Percentiles rank a stretch among this genome's conserved stretches.
Evolutionary conservation across 2,329 filamentous ascomycete genomes (phyloP).

Genomic region (Monosporascus ibericus): DNA sequence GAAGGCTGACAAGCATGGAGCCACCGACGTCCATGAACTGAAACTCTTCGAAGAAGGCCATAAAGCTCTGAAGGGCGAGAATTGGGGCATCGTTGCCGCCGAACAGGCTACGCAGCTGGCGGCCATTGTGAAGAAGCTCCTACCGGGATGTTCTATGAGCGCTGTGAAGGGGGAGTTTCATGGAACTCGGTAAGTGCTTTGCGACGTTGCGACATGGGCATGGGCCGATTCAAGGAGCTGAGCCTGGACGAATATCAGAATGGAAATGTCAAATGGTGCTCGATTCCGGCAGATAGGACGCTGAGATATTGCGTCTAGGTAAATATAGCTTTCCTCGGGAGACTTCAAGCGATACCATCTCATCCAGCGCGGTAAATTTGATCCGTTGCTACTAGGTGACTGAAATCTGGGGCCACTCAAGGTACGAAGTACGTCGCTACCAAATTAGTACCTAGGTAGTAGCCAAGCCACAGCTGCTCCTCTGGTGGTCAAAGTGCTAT

Average conservation of each 20-base stretch:
- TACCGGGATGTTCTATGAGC: neutral
- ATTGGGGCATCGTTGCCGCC: slow-evolving; percentile 21
- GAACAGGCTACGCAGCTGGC: slow-evolving; percentile 18
- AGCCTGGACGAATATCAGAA: neutral
- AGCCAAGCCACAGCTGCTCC: neutral
- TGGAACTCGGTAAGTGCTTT: neutral
- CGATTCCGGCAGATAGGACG: neutral
- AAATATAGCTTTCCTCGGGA: no score
- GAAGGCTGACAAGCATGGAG: slow-evolving; percentile 8
- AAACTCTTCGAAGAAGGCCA: slow-evolving; percentile 25
- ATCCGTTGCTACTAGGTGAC: no score
- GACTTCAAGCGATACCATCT: no score
- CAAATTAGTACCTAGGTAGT: neutral
- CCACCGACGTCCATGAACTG: slow-evolving; percentile 20
- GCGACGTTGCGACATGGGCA: neutral
- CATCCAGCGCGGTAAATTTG: no score
- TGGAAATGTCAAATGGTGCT: neutral
- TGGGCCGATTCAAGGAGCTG: neutral
- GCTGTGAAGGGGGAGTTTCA: neutral
- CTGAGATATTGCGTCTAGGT: no score
- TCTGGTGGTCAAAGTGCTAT: neutral
- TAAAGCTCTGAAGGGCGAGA: slow-evolving; percentile 13
- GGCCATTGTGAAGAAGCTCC: slow-evolving; percentile 14
- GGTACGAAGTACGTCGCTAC: neutral
- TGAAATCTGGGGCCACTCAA: no score